phyloP scores from a whole-genome alignment of 73 alveolate genomes.

The Tetrahymena borealis region DNA sequence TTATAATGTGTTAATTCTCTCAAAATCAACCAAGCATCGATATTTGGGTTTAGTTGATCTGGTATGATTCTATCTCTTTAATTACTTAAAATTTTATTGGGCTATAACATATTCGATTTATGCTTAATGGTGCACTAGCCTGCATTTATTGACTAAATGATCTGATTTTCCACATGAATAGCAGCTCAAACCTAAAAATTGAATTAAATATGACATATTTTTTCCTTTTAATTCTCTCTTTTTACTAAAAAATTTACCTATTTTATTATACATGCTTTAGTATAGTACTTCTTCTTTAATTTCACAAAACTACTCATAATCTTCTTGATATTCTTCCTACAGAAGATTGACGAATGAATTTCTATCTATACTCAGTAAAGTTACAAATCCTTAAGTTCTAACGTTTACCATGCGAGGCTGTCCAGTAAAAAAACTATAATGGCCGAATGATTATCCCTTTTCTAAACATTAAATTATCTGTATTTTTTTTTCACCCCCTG shows the following conservation, averaged over 20 bases:
- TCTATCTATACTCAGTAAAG: not conserved
- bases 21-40: not conserved
- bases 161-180: slow-evolving; percentile 63
- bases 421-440: slow-evolving; percentile 73
- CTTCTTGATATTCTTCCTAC: not conserved
- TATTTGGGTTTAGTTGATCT: not conserved
- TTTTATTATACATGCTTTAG: slow-evolving; percentile 48
- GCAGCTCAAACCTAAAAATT: slow-evolving; percentile 43
- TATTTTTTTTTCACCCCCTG: slow-evolving; percentile 9
- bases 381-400: slow-evolving; percentile 44
- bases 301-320: not conserved
- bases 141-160: slow-evolving; percentile 43
- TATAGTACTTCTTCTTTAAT: slow-evolving; percentile 17
- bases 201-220: slow-evolving; percentile 24
- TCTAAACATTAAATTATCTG: slow-evolving; percentile 46
- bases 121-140: slow-evolving; percentile 14
- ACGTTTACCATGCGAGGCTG: slow-evolving; percentile 68
- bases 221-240: slow-evolving; percentile 33
- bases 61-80: not conserved
- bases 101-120: not conserved
- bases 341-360: not conserved
- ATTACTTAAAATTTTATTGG: not conserved
- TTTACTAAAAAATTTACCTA: slow-evolving; percentile 46
- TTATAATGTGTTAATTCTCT: not conserved
- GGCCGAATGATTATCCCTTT: slow-evolving; percentile 67